Base-by-base conservation (phyloP, 2,329 filamentous ascomycete species). In the Microdochium paspali region DNA sequence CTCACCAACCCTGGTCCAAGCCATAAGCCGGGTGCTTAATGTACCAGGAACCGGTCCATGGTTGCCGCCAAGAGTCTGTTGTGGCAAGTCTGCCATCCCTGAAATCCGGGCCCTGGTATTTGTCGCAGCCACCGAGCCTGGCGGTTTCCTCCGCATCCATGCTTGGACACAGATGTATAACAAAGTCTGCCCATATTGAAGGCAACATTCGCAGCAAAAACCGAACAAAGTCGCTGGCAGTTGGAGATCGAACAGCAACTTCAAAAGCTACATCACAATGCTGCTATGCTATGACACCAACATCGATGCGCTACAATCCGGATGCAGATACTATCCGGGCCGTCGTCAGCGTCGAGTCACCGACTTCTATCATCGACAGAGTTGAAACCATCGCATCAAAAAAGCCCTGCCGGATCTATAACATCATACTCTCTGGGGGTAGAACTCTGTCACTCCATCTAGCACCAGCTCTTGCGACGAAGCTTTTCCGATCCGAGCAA, bases 401-500 rank as follows among this genome's bases (percentile, higher is more conserved):
- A 21, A 21, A n/a, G 18, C 35, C 35, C 10, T 18, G 35, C 10
- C 64, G 67, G 47, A 59, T 66, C 45, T 76, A 71, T 57, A 61
- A 64, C 51, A 61, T 74, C 46, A 61, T 59, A 28, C 58, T 71
- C 40, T 67, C 66, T n/a, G 65, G 72, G 46, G 66, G 64, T 7
- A 63, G 64, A 15, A 59, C 54, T 10, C 54, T 77, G 23, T 50
- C 70, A 24, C 61, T 77, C 35, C 65, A 68, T 30, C 54, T 74
- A 3, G 59, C 71, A n/a, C 70, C 70, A 6, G 59, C 64, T 30
- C 53, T 64, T n/a, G 63, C 67, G 49, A 58, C 68, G 45, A 66
- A 68, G 47, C 60, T 75, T 24, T 61, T 79, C 26, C 68, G 74
- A 25, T 70, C 62, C 44, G 75, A 79, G 55, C 66, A 67, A 44